phyloP scores from a whole-genome alignment of 441 rosid genomes.

The Kokia cookei region DNA sequence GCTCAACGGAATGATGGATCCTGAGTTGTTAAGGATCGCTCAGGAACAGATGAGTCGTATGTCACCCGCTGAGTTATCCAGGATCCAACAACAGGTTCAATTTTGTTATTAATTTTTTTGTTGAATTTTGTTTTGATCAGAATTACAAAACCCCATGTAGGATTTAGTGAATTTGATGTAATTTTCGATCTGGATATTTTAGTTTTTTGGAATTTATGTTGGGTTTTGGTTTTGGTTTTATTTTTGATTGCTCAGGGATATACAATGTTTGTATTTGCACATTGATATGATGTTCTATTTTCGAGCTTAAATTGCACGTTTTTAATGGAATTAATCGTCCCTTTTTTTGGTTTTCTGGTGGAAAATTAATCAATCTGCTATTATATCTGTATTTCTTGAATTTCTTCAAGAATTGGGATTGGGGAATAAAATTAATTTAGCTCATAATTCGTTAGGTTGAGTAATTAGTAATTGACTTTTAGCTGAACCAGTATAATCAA shows the following conservation, averaged over 20 bases:
- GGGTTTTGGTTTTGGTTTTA: not conserved
- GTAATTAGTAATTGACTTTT: not conserved
- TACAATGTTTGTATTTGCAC: not conserved
- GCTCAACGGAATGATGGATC: constrained; percentile 92
- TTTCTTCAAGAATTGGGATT: not conserved
- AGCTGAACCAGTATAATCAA: not conserved
- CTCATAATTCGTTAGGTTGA: not conserved
- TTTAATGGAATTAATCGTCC: not conserved
- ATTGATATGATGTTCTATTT: not conserved
- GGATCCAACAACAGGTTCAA: constrained; percentile 81
- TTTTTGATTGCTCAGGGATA: not conserved
- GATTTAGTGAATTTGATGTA: not conserved
- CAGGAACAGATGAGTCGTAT: constrained; percentile 96
- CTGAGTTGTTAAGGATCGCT: constrained; percentile 74
- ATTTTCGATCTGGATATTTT: not conserved
- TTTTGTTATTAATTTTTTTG: not conserved
- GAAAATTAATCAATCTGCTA: too few species aligned
- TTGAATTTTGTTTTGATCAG: not conserved
- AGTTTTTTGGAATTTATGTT: not conserved
- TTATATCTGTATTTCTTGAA: not conserved
- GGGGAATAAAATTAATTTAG: not conserved
- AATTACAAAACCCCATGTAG: not conserved
- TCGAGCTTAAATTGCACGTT: not conserved
- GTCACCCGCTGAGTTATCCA: constrained; percentile 74
- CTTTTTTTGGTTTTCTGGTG: not conserved